Evolutionary conservation across 148 eudicot genomes (phyloP), one percentile per base, ranked within the genome.

Genomic region (Chenopodium formosanum): DNA sequence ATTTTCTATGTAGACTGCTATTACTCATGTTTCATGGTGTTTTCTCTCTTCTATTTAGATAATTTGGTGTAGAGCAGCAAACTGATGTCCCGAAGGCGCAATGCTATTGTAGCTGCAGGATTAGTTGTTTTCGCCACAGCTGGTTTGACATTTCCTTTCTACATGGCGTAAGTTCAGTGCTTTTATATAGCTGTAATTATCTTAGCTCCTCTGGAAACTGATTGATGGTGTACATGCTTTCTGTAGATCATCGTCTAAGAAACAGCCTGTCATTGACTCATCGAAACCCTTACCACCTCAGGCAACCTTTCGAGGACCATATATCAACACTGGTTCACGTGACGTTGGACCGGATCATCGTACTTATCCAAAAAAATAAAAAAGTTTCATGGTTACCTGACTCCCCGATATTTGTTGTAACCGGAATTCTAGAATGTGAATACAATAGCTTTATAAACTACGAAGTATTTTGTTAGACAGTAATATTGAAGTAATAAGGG

Each of bases 271-370:
- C 79, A 95, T 95, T 69, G 97, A 95, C 83, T 93, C 97, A 9
- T 89, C 98, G 75, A 95, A 92, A 92, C 85, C 98, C 65, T 86
- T 95, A 75, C 98, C 99, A 64, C 99, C 99, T 23, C 99, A 95
- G 82, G 99, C 99, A 46, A 95, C 99, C 83, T 95, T 95, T 70
- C 87, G 99, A 80, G 99, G 99, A 67, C 99, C 99, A 74, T 95
- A 95, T 69, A 77, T 95, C 25, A 95, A 95, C 86, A 94, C 97
- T 2, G 99, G 99, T 40, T 95, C 99, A 68, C 97, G 94, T 53
- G 99, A 95, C 78, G 79, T 95, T 82, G 99, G 99, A 83, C 99
- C 99, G 52, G 99, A 95, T 56, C 77, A 88, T 68, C 90, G 82
- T 80, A 88, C 88, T 69, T 94, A 92, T 82, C 68, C 92, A 5